These are phyloP conservation scores for Cryptosporidium tyzzeri DNA, from an alignment of 169 alveolate species.

Conservation along the genomic window DNA sequence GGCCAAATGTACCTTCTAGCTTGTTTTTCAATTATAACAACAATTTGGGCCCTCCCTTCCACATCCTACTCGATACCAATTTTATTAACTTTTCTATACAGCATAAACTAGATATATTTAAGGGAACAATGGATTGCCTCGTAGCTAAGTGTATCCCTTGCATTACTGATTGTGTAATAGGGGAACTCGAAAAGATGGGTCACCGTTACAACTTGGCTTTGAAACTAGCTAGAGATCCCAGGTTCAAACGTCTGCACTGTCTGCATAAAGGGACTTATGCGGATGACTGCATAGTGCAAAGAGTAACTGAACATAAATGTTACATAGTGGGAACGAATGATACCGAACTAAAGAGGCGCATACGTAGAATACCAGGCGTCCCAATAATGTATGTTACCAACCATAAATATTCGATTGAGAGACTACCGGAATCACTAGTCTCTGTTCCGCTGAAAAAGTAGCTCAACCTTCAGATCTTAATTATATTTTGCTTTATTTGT, in stretches of 20 bases:
- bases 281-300: slow-evolving; percentile 98
- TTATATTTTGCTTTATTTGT: background rate
- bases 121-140: slow-evolving; percentile 95
- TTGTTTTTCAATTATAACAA: slow-evolving; percentile 91
- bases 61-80: slow-evolving; percentile 98
- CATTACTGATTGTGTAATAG: slow-evolving; percentile 98
- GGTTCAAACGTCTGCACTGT: slow-evolving; percentile 95
- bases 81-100: slow-evolving; percentile 98
- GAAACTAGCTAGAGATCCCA: slow-evolving; percentile 95
- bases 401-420: slow-evolving; percentile 95
- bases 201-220: slow-evolving; percentile 96
- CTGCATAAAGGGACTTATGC: slow-evolving; percentile 99
- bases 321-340: slow-evolving; percentile 99
- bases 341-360: slow-evolving; percentile 96
- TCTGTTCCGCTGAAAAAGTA: slow-evolving; percentile 57
- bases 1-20: slow-evolving; percentile 83
- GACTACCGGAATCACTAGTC: slow-evolving; percentile 90
- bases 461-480: background rate
- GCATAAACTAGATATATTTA: slow-evolving; percentile 95
- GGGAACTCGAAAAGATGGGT: slow-evolving; percentile 99
- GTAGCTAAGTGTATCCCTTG: slow-evolving; percentile 97
- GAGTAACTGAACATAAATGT: slow-evolving; percentile 96
- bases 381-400: slow-evolving; percentile 96
- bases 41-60: slow-evolving; percentile 97
- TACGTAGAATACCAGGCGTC: slow-evolving; percentile 98